Conservation (phyloP, 805 yeast genomes). For the Tetrapisispora pingtungensis region DNA sequence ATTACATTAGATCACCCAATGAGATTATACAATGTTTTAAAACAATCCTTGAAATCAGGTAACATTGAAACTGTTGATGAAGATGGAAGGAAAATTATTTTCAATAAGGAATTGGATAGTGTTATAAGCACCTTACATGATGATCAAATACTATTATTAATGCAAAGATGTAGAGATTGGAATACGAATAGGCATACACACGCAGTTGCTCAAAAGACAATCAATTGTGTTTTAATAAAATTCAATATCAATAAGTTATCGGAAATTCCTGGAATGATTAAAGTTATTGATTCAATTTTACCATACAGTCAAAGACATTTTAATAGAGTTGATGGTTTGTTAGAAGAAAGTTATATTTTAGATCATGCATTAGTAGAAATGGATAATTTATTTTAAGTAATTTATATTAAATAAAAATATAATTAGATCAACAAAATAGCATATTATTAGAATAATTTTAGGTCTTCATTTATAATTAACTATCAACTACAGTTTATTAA, state of each 20-base stretch:
- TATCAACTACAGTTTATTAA: no score
- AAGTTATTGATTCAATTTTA: constrained; percentile 59
- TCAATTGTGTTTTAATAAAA: constrained; percentile 51
- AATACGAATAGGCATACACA: constrained; percentile 79
- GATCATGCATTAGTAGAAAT: constrained; percentile 79
- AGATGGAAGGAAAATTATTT: constrained; percentile 10
- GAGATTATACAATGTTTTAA: constrained; percentile 71
- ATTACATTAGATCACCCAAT: constrained; percentile 83
- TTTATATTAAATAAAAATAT: neutral
- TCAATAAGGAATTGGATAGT: constrained; percentile 47
- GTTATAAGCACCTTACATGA: constrained; percentile 48
- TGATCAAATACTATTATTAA: constrained; percentile 49
- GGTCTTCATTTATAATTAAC: no score
- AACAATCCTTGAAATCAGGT: constrained; percentile 48
- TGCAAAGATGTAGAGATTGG: constrained; percentile 87
- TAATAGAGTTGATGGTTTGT: constrained; percentile 60
- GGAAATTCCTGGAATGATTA: constrained; percentile 58
- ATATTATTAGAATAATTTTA: no score
- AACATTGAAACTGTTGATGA: constrained; percentile 4
- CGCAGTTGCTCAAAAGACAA: constrained; percentile 67
- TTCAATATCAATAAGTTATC: constrained; percentile 47
- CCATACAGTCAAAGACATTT: constrained; percentile 88
- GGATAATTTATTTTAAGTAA: constrained; percentile 34
- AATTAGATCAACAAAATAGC: neutral
- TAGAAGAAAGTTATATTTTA: constrained; percentile 76